These are phyloP conservation scores for Irpex lacteus DNA, from an alignment of 1,284 basidiomycete genomes.

Conservation along the genomic window DNA sequence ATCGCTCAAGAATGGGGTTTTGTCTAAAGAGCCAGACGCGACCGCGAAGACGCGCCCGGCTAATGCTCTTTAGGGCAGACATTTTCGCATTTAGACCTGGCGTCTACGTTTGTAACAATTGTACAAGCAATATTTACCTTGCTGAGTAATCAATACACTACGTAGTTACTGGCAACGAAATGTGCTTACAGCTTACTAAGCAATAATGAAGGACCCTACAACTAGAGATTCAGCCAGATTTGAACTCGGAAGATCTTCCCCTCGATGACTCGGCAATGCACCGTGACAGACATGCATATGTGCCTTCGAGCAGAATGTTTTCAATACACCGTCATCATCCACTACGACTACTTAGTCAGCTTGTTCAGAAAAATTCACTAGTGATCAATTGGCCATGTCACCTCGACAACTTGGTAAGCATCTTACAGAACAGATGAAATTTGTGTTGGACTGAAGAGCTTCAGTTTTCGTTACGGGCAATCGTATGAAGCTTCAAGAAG, in stretches of 20 bases:
- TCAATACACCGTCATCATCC: too few species aligned
- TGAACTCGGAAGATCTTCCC: too few species aligned
- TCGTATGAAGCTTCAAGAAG: constrained; percentile 90
- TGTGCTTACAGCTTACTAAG: too few species aligned
- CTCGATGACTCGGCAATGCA: too few species aligned
- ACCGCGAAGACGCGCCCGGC: constrained; percentile 10
- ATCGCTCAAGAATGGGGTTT: neutral
- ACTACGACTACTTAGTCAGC: too few species aligned
- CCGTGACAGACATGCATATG: too few species aligned
- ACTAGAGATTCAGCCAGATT: too few species aligned
- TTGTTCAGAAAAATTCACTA: neutral
- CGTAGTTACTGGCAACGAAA: too few species aligned
- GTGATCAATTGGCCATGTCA: neutral
- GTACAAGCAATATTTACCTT: neutral
- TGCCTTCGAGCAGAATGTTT: too few species aligned
- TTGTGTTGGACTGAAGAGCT: neutral
- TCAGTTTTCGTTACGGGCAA: constrained; percentile 94
- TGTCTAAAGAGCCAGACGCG: neutral
- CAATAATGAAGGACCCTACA: too few species aligned
- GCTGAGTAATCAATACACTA: neutral
- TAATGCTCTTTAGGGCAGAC: constrained; percentile 12
- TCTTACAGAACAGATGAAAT: neutral
- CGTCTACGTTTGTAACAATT: neutral
- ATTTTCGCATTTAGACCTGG: constrained; percentile 9
- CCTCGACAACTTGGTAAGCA: constrained; percentile 10